Percentiles rank a stretch among this genome's conserved stretches.
These are phyloP conservation scores for Caryopteris hybrid DNA, from an alignment of 305 asterid genomes.

Conservation along the genomic window DNA sequence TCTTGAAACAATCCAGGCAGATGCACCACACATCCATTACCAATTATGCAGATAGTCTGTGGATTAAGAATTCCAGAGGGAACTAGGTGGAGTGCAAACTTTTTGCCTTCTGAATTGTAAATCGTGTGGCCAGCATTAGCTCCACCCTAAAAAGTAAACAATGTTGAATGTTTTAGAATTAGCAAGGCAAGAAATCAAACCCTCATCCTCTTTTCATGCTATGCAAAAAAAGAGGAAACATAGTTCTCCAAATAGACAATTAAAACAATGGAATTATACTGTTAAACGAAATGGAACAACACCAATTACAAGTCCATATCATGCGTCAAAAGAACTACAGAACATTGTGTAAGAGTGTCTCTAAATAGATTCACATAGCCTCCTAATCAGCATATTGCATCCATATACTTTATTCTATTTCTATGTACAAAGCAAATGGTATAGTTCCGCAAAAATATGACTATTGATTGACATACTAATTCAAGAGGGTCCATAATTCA, in stretches of 20 bases:
- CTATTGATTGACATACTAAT: neutral
- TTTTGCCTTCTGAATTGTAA: constrained; percentile 92
- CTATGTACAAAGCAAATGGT: neutral
- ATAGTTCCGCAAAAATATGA: no score
- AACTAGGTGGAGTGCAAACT: constrained; percentile 91
- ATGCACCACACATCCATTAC: constrained; percentile 94
- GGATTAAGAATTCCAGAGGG: constrained; percentile 96
- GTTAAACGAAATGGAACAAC: neutral
- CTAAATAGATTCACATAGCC: neutral
- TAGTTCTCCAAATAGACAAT: neutral
- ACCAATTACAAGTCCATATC: no score
- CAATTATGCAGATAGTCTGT: constrained; percentile 76
- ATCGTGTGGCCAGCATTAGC: constrained; percentile 98
- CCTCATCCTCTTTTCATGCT: neutral
- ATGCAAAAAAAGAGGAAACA: neutral
- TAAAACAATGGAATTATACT: neutral
- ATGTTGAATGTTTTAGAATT: constrained; percentile 6
- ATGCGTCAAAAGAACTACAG: no score
- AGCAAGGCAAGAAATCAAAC: neutral
- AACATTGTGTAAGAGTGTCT: neutral
- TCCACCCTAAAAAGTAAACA: constrained; percentile 60
- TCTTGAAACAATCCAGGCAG: constrained; percentile 82
- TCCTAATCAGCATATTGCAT: neutral
- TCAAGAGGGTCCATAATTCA: neutral
- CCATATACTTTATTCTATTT: neutral